A percentile compares a stretch with the other conserved stretches of the same genome.
These are phyloP conservation scores for Echinosophora koreensis DNA, from an alignment of 306 rosid species.

Conservation along the genomic window DNA sequence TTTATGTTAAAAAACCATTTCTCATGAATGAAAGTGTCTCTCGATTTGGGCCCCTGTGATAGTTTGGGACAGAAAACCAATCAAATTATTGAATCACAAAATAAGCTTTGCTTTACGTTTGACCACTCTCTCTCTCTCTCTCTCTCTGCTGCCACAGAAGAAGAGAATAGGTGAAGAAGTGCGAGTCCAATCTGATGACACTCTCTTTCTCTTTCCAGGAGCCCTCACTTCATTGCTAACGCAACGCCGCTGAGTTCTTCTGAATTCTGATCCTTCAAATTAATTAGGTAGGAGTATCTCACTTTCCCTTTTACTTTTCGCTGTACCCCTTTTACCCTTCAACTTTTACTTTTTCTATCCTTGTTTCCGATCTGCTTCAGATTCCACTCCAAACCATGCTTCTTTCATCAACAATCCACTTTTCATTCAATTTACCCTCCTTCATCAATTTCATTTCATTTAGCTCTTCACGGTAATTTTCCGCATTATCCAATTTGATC, in stretches of 20 bases:
- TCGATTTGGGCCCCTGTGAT: no score
- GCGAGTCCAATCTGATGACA: no score
- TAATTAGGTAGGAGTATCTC: conserved; percentile 53
- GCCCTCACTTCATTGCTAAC: conserved; percentile 59
- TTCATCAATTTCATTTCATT: conserved; percentile 40
- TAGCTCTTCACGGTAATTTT: no score
- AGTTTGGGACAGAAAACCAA: no score
- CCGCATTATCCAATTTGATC: conserved; percentile 35
- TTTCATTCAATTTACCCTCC: conserved; percentile 49
- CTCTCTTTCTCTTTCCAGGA: background rate
- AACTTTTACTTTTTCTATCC: conserved; percentile 50
- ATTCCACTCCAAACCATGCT: conserved; percentile 47
- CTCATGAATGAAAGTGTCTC: no score
- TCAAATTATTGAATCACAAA: no score
- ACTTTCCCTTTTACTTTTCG: conserved; percentile 54
- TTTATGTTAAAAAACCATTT: no score
- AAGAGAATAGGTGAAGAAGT: no score
- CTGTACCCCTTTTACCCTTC: conserved; percentile 38
- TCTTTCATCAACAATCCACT: conserved; percentile 62
- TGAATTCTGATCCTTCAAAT: conserved; percentile 59
- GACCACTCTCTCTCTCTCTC: no score
- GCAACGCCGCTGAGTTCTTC: conserved; percentile 50
- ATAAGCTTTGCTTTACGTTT: no score
- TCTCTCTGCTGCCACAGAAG: no score
- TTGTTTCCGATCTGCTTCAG: conserved; percentile 68